A percentile compares a stretch with the other conserved stretches of the same genome.
Evolutionary conservation across 352 stramenopile species (phyloP).

Genomic region (Globisporangium abappressorium): DNA sequence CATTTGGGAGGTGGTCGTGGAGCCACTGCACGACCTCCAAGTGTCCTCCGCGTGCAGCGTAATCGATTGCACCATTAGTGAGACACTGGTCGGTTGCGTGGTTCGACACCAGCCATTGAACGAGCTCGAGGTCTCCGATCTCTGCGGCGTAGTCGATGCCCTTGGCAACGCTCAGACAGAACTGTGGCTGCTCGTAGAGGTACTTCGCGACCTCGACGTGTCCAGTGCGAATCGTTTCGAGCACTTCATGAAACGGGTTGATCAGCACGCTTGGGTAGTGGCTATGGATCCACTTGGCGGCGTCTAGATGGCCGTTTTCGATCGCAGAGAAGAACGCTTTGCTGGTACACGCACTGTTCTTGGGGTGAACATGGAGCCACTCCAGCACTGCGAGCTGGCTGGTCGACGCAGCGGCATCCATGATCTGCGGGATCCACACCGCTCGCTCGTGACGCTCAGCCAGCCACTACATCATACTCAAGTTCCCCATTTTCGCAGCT

Average conservation of each 20-base stretch:
- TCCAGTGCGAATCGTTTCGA: neutral
- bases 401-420: constrained; percentile 1
- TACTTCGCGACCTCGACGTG: neutral
- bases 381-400: neutral
- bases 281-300: neutral
- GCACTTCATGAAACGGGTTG: neutral
- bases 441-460: neutral
- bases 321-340: neutral
- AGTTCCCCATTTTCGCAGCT: neutral
- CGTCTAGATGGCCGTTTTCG: neutral
- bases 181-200: neutral
- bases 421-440: neutral
- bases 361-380: neutral
- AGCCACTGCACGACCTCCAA: neutral
- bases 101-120: neutral
- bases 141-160: neutral
- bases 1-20: neutral
- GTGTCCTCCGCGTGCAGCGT: neutral
- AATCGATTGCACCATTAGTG: neutral
- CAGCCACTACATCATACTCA: neutral
- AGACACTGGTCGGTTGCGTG: neutral
- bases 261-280: neutral
- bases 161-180: neutral
- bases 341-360: neutral
- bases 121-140: neutral